Conservation (phyloP, 148 eudicot genomes). For the Silene conica region DNA sequence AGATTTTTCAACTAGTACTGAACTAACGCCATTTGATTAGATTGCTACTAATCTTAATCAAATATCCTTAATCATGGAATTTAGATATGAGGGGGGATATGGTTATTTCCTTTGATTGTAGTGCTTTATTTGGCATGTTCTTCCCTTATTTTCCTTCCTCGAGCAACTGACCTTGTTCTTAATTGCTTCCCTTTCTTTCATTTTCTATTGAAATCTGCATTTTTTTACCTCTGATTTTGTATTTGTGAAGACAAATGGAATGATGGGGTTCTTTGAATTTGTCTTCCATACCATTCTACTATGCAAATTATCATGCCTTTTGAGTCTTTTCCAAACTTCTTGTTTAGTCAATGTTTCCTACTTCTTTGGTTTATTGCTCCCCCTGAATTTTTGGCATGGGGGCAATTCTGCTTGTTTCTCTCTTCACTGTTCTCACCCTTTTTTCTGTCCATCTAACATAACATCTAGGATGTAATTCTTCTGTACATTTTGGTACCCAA, state of each 20-base stretch:
- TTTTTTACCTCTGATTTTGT: conserved; percentile 21
- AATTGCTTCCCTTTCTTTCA: conserved; percentile 31
- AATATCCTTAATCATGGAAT: conserved; percentile 23
- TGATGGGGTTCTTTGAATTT: conserved; percentile 71
- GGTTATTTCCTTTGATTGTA: conserved; percentile 37
- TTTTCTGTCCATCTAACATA: not conserved
- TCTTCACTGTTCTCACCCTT: conserved; percentile 17
- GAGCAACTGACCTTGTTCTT: conserved; percentile 68
- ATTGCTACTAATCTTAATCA: no score
- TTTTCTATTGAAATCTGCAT: conserved; percentile 55
- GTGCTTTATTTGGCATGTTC: conserved; percentile 56
- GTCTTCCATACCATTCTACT: conserved; percentile 30
- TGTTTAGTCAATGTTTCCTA: conserved; percentile 23
- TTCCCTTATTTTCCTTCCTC: conserved; percentile 62
- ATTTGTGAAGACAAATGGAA: conserved; percentile 39
- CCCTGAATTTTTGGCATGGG: conserved; percentile 15
- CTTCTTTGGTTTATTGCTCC: conserved; percentile 29
- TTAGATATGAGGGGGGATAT: conserved; percentile 14
- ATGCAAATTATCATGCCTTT: conserved; percentile 48
- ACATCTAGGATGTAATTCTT: no score
- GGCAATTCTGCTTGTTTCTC: conserved; percentile 32
- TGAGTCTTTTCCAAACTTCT: conserved; percentile 34
- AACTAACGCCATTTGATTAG: no score
- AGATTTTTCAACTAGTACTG: no score
- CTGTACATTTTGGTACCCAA: no score